A percentile compares a stretch with the other conserved stretches of the same genome.
These are phyloP conservation scores for Hippophae tibetana DNA, from an alignment of 306 rosid genomes.

Conservation along the genomic window DNA sequence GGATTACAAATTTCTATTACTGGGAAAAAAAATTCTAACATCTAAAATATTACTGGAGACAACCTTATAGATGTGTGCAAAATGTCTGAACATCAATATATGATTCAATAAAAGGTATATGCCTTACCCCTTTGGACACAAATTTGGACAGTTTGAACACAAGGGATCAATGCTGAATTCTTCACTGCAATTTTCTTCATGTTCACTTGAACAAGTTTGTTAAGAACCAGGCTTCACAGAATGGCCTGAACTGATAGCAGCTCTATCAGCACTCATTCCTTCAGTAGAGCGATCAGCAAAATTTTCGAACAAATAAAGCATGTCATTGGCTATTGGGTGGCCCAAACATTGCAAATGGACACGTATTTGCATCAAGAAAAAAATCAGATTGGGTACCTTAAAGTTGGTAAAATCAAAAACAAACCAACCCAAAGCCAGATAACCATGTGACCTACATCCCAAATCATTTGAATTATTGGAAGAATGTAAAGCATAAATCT, in stretches of 20 bases:
- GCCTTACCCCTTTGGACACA: slow-evolving; percentile 74
- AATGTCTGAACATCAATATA: no score
- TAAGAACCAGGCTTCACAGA: slow-evolving; percentile 23
- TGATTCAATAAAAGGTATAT: background rate
- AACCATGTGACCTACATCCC: background rate
- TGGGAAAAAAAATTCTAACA: no score
- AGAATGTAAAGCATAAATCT: background rate
- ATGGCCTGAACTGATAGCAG: slow-evolving; percentile 32
- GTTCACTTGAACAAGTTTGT: slow-evolving; percentile 24
- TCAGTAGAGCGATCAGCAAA: slow-evolving; percentile 28
- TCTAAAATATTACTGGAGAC: no score
- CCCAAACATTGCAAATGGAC: slow-evolving; percentile 72
- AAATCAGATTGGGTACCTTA: background rate
- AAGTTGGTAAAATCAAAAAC: background rate
- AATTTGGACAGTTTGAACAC: slow-evolving; percentile 88
- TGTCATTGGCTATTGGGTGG: slow-evolving; percentile 82
- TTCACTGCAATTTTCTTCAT: slow-evolving; percentile 30
- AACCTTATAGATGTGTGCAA: no score
- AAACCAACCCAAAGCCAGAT: background rate
- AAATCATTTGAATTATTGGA: background rate
- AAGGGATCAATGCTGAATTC: slow-evolving; percentile 64
- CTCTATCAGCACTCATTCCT: slow-evolving; percentile 49
- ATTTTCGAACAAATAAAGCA: slow-evolving; percentile 54
- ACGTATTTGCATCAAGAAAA: slow-evolving; percentile 51
- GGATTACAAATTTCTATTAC: no score